Conservation (phyloP, 2,329 filamentous ascomycete genomes). For the Aspergillus candidus region DNA sequence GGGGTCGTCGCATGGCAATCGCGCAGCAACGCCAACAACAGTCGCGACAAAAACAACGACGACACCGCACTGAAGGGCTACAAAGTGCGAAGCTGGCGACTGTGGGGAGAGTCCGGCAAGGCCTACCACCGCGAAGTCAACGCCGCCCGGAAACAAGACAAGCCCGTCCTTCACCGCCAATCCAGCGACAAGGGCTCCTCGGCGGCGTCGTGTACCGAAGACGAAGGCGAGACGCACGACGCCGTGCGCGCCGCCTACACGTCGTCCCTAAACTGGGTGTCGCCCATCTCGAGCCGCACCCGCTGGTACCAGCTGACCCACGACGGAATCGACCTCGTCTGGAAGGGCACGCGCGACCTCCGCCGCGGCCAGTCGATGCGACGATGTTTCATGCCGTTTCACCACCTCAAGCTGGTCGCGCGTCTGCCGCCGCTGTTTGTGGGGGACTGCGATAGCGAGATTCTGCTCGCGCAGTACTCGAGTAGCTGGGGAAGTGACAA, state of each 20-base stretch:
- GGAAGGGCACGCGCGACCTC: slow-evolving; percentile 11
- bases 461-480: slow-evolving; percentile 1
- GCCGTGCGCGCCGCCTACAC: neutral
- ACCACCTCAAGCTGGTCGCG: slow-evolving; percentile 11
- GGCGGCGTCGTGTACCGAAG: neutral
- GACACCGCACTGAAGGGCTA: slow-evolving; percentile 8
- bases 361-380: neutral
- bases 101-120: slow-evolving; percentile 12
- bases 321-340: slow-evolving; percentile 6
- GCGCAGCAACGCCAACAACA: slow-evolving; percentile 9
- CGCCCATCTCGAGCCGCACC: slow-evolving; percentile 1
- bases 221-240: slow-evolving; percentile 6
- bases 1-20: slow-evolving; percentile 9
- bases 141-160: neutral
- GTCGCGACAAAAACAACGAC: slow-evolving; percentile 1
- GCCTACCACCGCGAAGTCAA: slow-evolving; percentile 10
- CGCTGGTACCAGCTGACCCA: slow-evolving; percentile 9
- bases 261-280: slow-evolving; percentile 1
- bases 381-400: slow-evolving; percentile 5
- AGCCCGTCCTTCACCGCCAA: too few species aligned
- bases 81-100: slow-evolving; percentile 10
- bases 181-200: too few species aligned
- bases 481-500: slow-evolving; percentile 2
- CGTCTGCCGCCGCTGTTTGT: neutral
- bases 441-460: neutral